Base-by-base conservation (phyloP, 2,329 filamentous ascomycete species). In the Coniochaeta ligniaria region DNA sequence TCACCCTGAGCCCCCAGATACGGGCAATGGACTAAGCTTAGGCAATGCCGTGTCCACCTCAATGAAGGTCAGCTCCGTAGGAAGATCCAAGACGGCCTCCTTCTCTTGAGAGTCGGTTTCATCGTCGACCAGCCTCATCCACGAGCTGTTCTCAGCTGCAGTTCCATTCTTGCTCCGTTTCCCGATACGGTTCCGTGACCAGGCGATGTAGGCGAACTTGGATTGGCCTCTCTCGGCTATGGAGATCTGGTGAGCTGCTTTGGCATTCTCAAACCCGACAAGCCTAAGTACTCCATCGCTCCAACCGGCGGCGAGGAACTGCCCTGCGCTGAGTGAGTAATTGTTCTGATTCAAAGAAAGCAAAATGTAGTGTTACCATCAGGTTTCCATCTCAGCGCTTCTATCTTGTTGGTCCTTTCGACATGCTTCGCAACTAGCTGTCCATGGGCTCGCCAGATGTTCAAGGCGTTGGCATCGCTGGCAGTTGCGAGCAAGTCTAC, bases 401-500 rank as follows among this genome's bases (percentile, higher is more conserved):
- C 72, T 9, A 78, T 77, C 43, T 74, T 74, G 22, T 77, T 75
- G 24, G 71, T 73, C 38, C 73, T 73, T 61, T 74, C 71, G 1
- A 75, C 76, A 20, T 73, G 75, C 58, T 80, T 84, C 60, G 80
- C 79, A 11, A 85, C 82, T 8, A 78, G 67, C 65, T 97, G 91
- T 1, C 88, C 89, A 63, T 89, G 91, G 17, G 93, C 83, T 57
- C 94, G 84, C 74, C 89, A 93, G 50, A 96, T 86, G 65, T 89
- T 82, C 20, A 97, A 78, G 57, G 86, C 85, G 57, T 85, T 85
- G 62, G 86, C 83, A 17, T 82, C 80, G n/a, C 82, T 84, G 14
- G 90, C 89, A 14, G 92, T 80, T 6, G 88, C 87, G n/a, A 89
- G 81, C 54, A 98, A 80, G 74, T 97, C 91, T 78, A 96, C 90